Percentiles rank a stretch among this genome's conserved stretches.
These are phyloP conservation scores for Nigrospora sphaerica DNA, from an alignment of 2,329 filamentous ascomycete species.

Conservation along the genomic window DNA sequence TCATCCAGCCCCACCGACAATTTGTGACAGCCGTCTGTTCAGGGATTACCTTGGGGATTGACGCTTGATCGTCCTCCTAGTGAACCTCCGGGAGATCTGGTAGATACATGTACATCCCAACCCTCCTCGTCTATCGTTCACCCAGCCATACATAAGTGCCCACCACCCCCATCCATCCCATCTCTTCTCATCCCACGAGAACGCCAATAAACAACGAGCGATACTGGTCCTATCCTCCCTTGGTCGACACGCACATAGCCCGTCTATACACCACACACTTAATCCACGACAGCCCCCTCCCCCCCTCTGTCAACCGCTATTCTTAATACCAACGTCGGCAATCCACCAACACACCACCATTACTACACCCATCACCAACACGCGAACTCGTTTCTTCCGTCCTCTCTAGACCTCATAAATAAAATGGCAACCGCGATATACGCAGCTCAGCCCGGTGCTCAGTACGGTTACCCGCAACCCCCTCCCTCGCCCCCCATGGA, in stretches of 20 bases:
- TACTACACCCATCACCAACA: neutral
- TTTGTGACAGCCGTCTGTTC: slow-evolving; percentile 44
- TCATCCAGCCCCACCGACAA: slow-evolving; percentile 40
- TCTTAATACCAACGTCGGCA: neutral
- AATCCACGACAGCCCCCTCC: neutral
- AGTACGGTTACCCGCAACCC: slow-evolving; percentile 52
- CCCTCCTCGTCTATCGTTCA: slow-evolving; percentile 26
- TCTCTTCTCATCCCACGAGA: slow-evolving; percentile 13
- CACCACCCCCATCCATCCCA: slow-evolving; percentile 28
- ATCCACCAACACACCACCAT: neutral
- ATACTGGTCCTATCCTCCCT: slow-evolving; percentile 6
- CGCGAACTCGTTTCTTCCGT: slow-evolving; percentile 9
- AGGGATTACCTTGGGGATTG: slow-evolving; percentile 42
- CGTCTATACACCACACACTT: neutral
- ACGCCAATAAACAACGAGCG: slow-evolving; percentile 7
- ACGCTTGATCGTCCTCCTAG: slow-evolving; percentile 42
- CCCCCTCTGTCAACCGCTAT: neutral
- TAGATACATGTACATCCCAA: slow-evolving; percentile 31
- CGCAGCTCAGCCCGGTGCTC: slow-evolving; percentile 35
- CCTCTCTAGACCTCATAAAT: slow-evolving; percentile 20
- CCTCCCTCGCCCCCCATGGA: slow-evolving; percentile 72
- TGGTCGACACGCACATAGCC: neutral
- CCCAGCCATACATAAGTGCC: slow-evolving; percentile 37
- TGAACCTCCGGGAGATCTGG: slow-evolving; percentile 41
- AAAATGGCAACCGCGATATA: slow-evolving; percentile 41